Base-by-base conservation (phyloP, 148 eudicot species). In the Rhododendron griersonianum region DNA sequence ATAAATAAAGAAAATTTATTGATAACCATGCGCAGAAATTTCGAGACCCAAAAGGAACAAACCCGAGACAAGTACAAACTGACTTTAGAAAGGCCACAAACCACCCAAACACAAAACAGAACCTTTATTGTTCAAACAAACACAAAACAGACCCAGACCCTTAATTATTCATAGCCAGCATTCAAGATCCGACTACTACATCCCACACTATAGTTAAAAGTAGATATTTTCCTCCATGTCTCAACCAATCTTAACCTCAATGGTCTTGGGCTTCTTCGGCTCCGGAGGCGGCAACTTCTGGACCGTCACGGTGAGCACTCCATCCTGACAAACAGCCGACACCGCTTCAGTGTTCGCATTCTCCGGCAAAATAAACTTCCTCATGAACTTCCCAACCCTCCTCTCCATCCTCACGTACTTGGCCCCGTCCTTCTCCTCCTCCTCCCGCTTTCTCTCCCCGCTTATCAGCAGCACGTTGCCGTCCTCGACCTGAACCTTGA, bases 381-480 rank as follows among this genome's bases (percentile, higher is more conserved):
- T 91, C 98, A 93, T 91, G 7, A 93, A 90, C 82, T 94, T 93
- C 3, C 98, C 98, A 1, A 89, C 50, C 63, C 98, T 84, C 86
- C 98, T 88, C 86, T 94, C 98, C 94, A 93, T 93, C 81, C 90
- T 90, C 87, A 93, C 59, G 39, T 89, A 94, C 94, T 89, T 94
- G 0, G 83, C 91, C 1, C 93, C 94, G 0, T 90, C 92, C 25
- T 87, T 86, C 69, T 91, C 95, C 21, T 87, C 95, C 16, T 87
- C 91, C 57, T 81, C 84, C 39, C 93, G 78, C 87, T 89, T 91
- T 74, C 95, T 84, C 87, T 92, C 96, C 0, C 98, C 96, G 28
- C 89, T 88, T 2, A 93, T 84, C 41, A 94, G 85, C 81, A 94
- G 65, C 84, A 93, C 94, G 23, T 91, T 93, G 33, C 88, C 96